Evolutionary conservation across 495 filamentous ascomycete species (phyloP).

Genomic region (Clohesyomyces aquaticus): DNA sequence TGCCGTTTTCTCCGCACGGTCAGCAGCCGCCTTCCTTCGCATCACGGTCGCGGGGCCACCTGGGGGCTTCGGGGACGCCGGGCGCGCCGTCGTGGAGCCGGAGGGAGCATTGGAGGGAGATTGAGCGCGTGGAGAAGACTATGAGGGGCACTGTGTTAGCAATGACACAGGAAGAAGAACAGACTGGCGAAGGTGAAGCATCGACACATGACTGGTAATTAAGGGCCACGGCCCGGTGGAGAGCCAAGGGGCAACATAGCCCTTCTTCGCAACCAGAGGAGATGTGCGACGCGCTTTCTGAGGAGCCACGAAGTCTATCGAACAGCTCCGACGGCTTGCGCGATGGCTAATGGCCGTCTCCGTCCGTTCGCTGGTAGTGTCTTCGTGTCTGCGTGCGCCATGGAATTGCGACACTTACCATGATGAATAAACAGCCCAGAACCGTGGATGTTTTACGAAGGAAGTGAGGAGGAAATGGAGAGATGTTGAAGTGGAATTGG

Average conservation of each 20-base stretch:
- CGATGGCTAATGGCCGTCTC: too few relatives aligned
- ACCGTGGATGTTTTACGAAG: neutral
- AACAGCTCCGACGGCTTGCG: too few relatives aligned
- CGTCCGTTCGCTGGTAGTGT: neutral
- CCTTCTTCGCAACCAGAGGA: too few relatives aligned
- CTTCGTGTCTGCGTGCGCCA: neutral
- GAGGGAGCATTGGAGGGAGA: conserved; percentile 59
- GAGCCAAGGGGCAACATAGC: too few relatives aligned
- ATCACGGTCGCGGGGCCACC: conserved; percentile 94
- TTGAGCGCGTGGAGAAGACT: conserved; percentile 77
- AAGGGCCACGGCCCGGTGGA: neutral
- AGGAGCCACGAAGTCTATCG: too few relatives aligned
- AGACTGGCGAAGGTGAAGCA: too few relatives aligned
- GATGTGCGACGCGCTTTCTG: too few relatives aligned
- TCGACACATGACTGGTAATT: neutral
- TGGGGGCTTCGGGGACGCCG: conserved; percentile 85
- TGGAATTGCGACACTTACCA: conserved; percentile 6
- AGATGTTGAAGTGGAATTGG: conserved; percentile 16
- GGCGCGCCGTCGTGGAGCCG: conserved; percentile 70
- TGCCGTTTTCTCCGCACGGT: conserved; percentile 91
- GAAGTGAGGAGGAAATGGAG: neutral
- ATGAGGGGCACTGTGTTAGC: conserved; percentile 14
- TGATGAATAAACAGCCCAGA: neutral
- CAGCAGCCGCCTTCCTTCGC: conserved; percentile 88
- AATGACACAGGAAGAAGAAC: too few relatives aligned